Evolutionary conservation across 768 basidiomycete genomes (phyloP), one percentile per base, ranked within the genome.

Genomic region (Saitozyma sp.): DNA sequence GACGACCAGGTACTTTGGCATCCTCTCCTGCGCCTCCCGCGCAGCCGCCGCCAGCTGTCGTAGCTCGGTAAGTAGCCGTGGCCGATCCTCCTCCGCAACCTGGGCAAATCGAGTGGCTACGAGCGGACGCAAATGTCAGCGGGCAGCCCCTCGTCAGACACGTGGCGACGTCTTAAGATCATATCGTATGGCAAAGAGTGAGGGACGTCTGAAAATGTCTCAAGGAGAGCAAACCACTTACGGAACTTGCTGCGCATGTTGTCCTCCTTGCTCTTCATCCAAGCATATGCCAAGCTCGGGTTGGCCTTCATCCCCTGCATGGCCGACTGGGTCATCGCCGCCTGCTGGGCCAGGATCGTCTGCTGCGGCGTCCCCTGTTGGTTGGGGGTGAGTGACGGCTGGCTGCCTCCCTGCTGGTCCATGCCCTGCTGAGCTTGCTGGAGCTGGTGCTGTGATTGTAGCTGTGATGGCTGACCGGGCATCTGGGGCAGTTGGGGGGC

Each of bases 1-100:
- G 29, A 65, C 63, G 54, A 70, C 48, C 3, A 64, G 41, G 52
- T 66, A 70, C 59, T 66, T 70, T 20, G 63, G 63, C 39, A 67
- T 66, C 38, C 51, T 61, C 2, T 41, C 42, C 54, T 67, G 61
- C 42, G 64, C 64, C 14, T 70, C 68, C 29, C 56, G 62, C 38
- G 62, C 63, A 10, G 59, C 61, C 6, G 54, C 56, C 19, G 52
- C 56, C 38, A 70, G 49, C 14, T 48, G 20, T 11, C 56, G 59
- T 8, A 70, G 39, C 19, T 70, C 68, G 50, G 11, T 52, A 14
- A 60, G 48, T 14, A 66, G 57, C 37, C 50, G 56, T 13, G 46
- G 37, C 7, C 62, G 62, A 20, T 58, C 40, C 19, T 58, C 49
- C 41, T 63, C 62, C 5, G 56, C 37, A 45, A 58, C 58, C 7